Conservation (phyloP, 1,284 basidiomycete species). For the Trametes versicolor region DNA sequence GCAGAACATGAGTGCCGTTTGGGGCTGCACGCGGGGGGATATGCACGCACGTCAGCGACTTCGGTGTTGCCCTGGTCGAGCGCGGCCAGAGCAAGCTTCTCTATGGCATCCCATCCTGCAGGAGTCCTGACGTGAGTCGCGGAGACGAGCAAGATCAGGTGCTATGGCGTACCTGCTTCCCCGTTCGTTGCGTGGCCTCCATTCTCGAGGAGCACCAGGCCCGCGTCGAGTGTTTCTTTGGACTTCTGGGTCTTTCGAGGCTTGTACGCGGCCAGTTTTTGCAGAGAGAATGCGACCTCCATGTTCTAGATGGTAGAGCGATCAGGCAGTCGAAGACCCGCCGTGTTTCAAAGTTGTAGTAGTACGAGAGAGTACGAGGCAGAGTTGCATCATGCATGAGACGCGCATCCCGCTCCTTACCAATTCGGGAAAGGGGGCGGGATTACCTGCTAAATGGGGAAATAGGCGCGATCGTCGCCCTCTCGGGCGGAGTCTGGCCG, state of each 20-base stretch:
- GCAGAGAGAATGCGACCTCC: slow-evolving; percentile 62
- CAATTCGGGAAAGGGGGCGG: neutral
- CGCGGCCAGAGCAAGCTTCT: slow-evolving; percentile 89
- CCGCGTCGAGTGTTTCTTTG: slow-evolving; percentile 75
- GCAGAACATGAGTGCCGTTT: neutral
- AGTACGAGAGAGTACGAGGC: neutral
- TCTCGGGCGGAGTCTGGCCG: neutral
- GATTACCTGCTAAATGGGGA: neutral
- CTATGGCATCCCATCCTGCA: slow-evolving; percentile 86
- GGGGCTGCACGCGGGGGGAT: neutral
- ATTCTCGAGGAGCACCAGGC: slow-evolving; percentile 64
- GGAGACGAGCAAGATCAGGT: neutral
- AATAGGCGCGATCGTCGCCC: slow-evolving; percentile 11
- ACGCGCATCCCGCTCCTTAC: neutral
- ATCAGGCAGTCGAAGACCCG: neutral
- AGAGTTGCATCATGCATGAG: neutral
- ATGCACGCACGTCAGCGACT: slow-evolving; percentile 80
- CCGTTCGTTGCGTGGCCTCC: slow-evolving; percentile 60
- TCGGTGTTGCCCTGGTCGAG: slow-evolving; percentile 84
- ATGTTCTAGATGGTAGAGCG: slow-evolving; percentile 24
- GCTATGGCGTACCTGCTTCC: slow-evolving; percentile 62
- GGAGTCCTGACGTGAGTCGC: neutral
- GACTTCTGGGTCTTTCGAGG: slow-evolving; percentile 75
- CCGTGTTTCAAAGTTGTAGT: neutral
- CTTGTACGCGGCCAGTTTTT: slow-evolving; percentile 76